Percentiles rank a stretch among this genome's conserved stretches.
These are phyloP conservation scores for Ceraceosorus guamensis DNA, from an alignment of 1,284 basidiomycete species.

Conservation along the genomic window DNA sequence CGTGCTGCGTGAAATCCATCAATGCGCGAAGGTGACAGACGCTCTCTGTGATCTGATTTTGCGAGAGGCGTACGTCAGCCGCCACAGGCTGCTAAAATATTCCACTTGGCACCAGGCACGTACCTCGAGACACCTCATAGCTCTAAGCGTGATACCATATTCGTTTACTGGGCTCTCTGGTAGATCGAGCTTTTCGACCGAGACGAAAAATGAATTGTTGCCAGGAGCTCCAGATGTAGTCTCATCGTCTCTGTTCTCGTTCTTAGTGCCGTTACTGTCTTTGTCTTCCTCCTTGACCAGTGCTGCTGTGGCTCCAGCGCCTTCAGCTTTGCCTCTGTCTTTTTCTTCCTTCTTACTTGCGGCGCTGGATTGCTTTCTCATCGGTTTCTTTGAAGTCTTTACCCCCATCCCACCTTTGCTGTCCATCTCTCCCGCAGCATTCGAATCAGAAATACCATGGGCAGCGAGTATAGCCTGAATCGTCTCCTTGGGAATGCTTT, in stretches of 20 bases:
- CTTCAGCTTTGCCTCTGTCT: conserved; percentile 2
- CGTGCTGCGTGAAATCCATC: conserved; percentile 21
- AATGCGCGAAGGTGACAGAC: conserved; percentile 35
- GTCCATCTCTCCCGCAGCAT: background rate
- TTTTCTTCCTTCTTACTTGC: conserved; percentile 1
- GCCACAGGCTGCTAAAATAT: background rate
- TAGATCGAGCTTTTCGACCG: conserved; percentile 25
- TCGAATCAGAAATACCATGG: conserved; percentile 1
- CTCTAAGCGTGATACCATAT: conserved; percentile 36
- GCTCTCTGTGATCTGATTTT: conserved; percentile 26
- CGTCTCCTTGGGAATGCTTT: background rate
- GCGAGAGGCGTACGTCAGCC: background rate
- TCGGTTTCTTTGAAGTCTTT: conserved; percentile 12
- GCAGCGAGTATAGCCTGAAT: conserved; percentile 1
- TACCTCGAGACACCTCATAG: conserved; percentile 36
- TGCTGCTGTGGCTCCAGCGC: too few species aligned
- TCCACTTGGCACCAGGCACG: background rate
- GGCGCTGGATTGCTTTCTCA: background rate
- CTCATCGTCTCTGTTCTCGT: conserved; percentile 1
- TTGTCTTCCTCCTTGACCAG: background rate
- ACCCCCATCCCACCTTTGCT: conserved; percentile 2
- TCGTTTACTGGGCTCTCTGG: conserved; percentile 40
- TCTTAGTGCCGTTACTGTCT: conserved; percentile 9
- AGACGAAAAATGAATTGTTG: conserved; percentile 7
- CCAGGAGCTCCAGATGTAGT: background rate